Evolutionary conservation across 352 stramenopile species (phyloP).

Genomic region (Pythium scleroteichum): DNA sequence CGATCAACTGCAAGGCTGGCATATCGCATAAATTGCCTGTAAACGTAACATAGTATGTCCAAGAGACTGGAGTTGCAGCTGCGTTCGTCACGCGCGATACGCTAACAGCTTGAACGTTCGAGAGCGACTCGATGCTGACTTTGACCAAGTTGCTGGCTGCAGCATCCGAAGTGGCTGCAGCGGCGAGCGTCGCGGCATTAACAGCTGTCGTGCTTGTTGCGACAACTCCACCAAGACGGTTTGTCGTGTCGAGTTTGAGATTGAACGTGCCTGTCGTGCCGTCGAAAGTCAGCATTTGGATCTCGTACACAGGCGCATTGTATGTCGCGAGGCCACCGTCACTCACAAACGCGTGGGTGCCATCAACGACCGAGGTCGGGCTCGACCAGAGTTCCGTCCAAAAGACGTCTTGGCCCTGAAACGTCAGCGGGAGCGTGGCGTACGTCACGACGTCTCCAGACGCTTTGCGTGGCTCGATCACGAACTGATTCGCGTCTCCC

Average conservation of each 20-base stretch:
- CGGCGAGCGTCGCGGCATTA: slow-evolving; percentile 42
- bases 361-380: slow-evolving; percentile 73
- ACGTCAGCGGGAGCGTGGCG: slow-evolving; percentile 63
- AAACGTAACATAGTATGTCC: slow-evolving; percentile 88
- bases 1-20: slow-evolving; percentile 60
- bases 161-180: slow-evolving; percentile 37
- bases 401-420: slow-evolving; percentile 92
- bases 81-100: slow-evolving; percentile 57
- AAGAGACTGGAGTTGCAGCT: slow-evolving; percentile 30
- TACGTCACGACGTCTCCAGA: slow-evolving; percentile 91
- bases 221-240: slow-evolving; percentile 44
- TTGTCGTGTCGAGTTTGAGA: slow-evolving; percentile 72
- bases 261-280: slow-evolving; percentile 59
- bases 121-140: slow-evolving; percentile 76
- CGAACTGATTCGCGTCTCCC: slow-evolving; percentile 94
- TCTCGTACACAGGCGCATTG: slow-evolving; percentile 88
- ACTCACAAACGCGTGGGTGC: slow-evolving; percentile 89
- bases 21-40: slow-evolving; percentile 84
- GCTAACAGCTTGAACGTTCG: slow-evolving; percentile 82
- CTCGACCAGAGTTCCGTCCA: slow-evolving; percentile 95
- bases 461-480: slow-evolving; percentile 92
- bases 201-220: slow-evolving; percentile 47
- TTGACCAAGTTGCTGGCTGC: slow-evolving; percentile 76
- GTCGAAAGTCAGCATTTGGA: slow-evolving; percentile 87
- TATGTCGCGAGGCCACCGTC: slow-evolving; percentile 92